Conservation (phyloP, 306 rosid species). For the Lathyrus oleraceus region DNA sequence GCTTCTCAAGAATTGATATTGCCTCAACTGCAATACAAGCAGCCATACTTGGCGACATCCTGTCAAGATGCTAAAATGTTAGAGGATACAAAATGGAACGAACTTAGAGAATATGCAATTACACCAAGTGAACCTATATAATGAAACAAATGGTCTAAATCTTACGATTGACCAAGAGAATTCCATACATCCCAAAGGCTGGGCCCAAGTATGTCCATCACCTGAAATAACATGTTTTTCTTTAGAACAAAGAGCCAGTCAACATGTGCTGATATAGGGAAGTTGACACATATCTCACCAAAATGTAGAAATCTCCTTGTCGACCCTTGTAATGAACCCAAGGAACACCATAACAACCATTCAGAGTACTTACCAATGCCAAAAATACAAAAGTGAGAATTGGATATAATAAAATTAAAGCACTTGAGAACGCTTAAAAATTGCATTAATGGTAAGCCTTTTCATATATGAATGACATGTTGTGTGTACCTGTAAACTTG, state of each 20-base stretch:
- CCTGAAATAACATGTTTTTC: conserved; percentile 51
- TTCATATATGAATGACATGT: conserved; percentile 11
- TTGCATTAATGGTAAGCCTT: background rate
- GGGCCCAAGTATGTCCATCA: conserved; percentile 98
- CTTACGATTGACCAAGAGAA: conserved; percentile 82
- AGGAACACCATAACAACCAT: conserved; percentile 93
- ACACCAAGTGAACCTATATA: conserved; percentile 9
- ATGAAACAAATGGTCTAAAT: conserved; percentile 31
- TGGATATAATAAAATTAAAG: conserved; percentile 23
- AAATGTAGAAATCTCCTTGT: conserved; percentile 92
- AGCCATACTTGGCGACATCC: conserved; percentile 90
- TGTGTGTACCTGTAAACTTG: conserved; percentile 77
- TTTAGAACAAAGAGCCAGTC: conserved; percentile 38
- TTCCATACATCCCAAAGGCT: conserved; percentile 97
- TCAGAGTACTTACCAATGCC: conserved; percentile 55
- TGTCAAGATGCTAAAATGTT: conserved; percentile 43
- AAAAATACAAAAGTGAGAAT: conserved; percentile 39
- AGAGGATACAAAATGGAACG: conserved; percentile 16
- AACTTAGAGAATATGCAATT: background rate
- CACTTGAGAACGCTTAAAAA: conserved; percentile 2
- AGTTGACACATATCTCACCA: conserved; percentile 62
- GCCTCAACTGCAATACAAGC: conserved; percentile 98
- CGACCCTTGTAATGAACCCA: conserved; percentile 94
- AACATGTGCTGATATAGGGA: conserved; percentile 22
- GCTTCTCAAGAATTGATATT: conserved; percentile 94